Evolutionary conservation across 108 stramenopile species (phyloP).

Genomic region (Licmophora abbreviata): DNA sequence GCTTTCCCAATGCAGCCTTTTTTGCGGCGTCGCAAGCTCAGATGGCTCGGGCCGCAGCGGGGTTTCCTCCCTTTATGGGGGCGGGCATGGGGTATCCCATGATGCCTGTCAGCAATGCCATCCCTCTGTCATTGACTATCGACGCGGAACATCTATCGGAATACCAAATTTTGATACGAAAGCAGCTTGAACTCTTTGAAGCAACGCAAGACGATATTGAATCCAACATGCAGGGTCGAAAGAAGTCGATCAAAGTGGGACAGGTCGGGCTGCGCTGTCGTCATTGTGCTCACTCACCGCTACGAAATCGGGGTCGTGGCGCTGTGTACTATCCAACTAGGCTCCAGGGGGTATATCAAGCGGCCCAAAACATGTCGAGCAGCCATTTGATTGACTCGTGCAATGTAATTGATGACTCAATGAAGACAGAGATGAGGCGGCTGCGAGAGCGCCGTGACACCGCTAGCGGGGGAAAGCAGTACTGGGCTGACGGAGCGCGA

Average conservation of each 20-base stretch:
- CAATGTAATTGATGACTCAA: slow-evolving; percentile 10
- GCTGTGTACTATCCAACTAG: slow-evolving; percentile 49
- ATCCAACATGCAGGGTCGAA: slow-evolving; percentile 41
- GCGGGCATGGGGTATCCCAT: neutral
- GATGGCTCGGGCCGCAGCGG: neutral
- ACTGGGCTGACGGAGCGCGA: slow-evolving; percentile 32
- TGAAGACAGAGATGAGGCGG: slow-evolving; percentile 10
- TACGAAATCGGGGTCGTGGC: slow-evolving; percentile 36
- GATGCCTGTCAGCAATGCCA: neutral
- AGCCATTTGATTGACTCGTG: slow-evolving; percentile 23
- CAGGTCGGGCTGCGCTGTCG: slow-evolving; percentile 59
- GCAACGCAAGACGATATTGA: slow-evolving; percentile 35
- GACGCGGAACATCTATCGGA: slow-evolving; percentile 39
- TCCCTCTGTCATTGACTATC: neutral
- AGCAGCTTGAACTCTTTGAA: slow-evolving; percentile 51
- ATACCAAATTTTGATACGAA: slow-evolving; percentile 54
- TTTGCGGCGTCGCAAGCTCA: neutral
- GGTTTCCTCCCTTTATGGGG: neutral
- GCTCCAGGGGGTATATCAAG: slow-evolving; percentile 39
- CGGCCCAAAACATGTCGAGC: slow-evolving; percentile 29
- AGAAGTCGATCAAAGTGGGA: slow-evolving; percentile 33
- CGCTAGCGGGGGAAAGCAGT: slow-evolving; percentile 33
- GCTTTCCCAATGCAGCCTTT: neutral
- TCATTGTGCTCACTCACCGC: slow-evolving; percentile 36
- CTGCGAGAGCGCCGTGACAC: slow-evolving; percentile 20